Conservation (phyloP, 169 alveolate genomes). For the Plasmodium gonderi region DNA sequence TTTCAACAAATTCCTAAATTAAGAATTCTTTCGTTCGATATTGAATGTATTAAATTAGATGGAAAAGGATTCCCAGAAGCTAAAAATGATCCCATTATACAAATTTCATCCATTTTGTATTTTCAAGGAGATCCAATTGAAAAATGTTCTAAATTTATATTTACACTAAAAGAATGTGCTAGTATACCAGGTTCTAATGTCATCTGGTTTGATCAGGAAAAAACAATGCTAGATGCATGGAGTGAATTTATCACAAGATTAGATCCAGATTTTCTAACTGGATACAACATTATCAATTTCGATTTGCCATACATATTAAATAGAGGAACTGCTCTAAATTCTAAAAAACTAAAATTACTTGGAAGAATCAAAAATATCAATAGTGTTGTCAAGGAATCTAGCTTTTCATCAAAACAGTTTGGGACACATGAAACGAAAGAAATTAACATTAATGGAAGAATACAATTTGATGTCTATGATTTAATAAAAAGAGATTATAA, state of each 20-base stretch:
- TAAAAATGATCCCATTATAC: slow-evolving; percentile 95
- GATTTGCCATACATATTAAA: slow-evolving; percentile 96
- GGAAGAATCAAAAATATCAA: slow-evolving; percentile 86
- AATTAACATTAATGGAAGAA: slow-evolving; percentile 96
- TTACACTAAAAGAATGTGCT: slow-evolving; percentile 89
- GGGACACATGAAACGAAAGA: slow-evolving; percentile 95
- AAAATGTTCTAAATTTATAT: slow-evolving; percentile 79
- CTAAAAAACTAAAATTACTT: slow-evolving; percentile 85
- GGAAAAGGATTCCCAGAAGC: slow-evolving; percentile 97
- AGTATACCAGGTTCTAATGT: slow-evolving; percentile 91
- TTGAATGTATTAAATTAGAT: slow-evolving; percentile 90
- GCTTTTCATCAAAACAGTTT: slow-evolving; percentile 90
- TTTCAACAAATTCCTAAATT: slow-evolving; percentile 50
- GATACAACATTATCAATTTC: slow-evolving; percentile 98
- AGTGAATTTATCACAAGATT: slow-evolving; percentile 83
- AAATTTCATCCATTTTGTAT: slow-evolving; percentile 93
- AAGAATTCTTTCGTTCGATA: slow-evolving; percentile 77
- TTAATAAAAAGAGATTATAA: slow-evolving; percentile 97
- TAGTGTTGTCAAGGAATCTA: slow-evolving; percentile 89
- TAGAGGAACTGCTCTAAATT: slow-evolving; percentile 93
- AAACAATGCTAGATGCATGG: slow-evolving; percentile 91
- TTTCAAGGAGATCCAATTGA: slow-evolving; percentile 80
- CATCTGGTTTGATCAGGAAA: slow-evolving; percentile 83
- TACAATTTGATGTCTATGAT: slow-evolving; percentile 96
- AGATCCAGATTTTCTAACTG: slow-evolving; percentile 98